A percentile compares a stretch with the other conserved stretches of the same genome.
These are phyloP conservation scores for Aphanomyces invadans DNA, from an alignment of 352 stramenopile species.

Conservation along the genomic window DNA sequence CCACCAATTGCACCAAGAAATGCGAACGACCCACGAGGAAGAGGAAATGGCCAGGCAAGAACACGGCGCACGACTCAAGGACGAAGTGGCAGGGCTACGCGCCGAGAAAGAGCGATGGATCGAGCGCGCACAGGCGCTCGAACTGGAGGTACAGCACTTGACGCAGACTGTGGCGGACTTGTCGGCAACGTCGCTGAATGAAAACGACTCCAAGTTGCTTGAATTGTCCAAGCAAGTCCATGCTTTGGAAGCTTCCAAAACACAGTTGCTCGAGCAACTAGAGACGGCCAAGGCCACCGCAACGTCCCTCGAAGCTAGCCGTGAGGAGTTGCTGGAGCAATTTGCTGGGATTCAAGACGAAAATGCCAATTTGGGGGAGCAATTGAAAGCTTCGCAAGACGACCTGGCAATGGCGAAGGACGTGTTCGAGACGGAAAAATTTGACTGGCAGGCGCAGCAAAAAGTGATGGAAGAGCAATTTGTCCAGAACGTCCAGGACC, in stretches of 20 bases:
- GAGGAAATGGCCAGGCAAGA: conserved; percentile 2
- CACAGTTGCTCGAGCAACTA: neutral
- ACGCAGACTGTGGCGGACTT: neutral
- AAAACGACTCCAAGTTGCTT: neutral
- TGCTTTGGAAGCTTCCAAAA: neutral
- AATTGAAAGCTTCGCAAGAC: neutral
- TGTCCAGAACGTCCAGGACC: conserved; percentile 8
- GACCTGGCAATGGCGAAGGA: neutral
- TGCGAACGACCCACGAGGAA: conserved; percentile 9
- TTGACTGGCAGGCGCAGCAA: neutral
- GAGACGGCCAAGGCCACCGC: neutral
- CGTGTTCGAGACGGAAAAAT: neutral
- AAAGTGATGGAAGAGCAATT: conserved; percentile 6
- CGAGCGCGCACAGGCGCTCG: neutral
- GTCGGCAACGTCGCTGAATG: neutral
- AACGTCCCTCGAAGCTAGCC: neutral
- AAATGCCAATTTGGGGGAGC: neutral
- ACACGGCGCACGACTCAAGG: neutral
- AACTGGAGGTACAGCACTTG: neutral
- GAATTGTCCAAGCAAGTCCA: conserved; percentile 1
- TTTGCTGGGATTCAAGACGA: neutral
- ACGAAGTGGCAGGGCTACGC: neutral
- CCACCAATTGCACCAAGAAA: conserved; percentile 9
- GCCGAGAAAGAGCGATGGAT: neutral
- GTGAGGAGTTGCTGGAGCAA: neutral